Evolutionary conservation across 163 green algal species (phyloP), one percentile per base, ranked within the genome.

Genomic region (Chloromonas sp.): DNA sequence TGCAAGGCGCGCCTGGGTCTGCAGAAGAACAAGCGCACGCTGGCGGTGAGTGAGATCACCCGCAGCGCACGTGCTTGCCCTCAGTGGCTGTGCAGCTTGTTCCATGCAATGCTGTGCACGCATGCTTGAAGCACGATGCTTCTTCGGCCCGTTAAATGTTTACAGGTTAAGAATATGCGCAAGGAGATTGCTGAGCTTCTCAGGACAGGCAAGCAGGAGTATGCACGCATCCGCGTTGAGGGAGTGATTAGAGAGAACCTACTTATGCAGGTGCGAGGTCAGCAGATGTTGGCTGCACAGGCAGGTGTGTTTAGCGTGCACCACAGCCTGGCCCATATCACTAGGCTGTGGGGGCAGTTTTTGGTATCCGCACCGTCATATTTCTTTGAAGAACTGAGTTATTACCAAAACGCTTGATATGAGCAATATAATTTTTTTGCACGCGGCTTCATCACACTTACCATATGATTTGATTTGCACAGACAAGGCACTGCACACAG

Each of bases 161-260:
- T 5, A 5, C 66, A 95, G 93, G 83, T 95, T 78, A 92, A 91
- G 83, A 2, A 85, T 2, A 85, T 92, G 81, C 85, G 91, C 5
- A 92, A 90, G 81, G 94, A 96, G 84, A 92, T 97, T 82, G 93
- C 93, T 1, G 92, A 96, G 60, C 88, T 97, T 74, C 89, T 97
- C 61, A 80, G 86, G 0, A 85, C 78, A 8, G 91, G 90, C 83
- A 94, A 95, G 85, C 90, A 95, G 87, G 94, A 94, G 82, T 96
- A 94, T 82, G 94, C 95, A 1, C 86, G 94, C 66, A 98, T 98
- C 83, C 85, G 95, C 0, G 94, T 97, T 59, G 94, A 97, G 85
- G 88, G 90, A 0, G 92, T 96, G 1, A 94, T 97, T 71, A 90
- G 93, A 0, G 94, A 97, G 86, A 86, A 91, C 58, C 84, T 88